Conservation (phyloP, 2,329 filamentous ascomycete species). For the Phaeomoniella chlamydospora region DNA sequence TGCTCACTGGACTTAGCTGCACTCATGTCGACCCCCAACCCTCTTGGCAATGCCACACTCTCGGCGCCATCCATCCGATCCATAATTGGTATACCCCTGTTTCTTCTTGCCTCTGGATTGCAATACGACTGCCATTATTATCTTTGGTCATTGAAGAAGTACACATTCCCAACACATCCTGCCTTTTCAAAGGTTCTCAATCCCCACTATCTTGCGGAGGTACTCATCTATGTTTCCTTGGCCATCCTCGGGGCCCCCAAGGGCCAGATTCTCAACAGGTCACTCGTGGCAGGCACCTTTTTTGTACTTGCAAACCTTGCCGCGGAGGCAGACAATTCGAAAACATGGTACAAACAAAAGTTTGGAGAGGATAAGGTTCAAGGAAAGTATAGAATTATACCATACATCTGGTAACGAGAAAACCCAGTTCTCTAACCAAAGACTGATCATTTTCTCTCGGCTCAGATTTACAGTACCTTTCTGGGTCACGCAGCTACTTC, state of each 20-base stretch:
- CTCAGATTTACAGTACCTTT: too few species aligned
- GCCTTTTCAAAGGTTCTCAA: slow-evolving; percentile 62
- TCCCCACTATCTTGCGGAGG: slow-evolving; percentile 87
- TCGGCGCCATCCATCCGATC: slow-evolving; percentile 31
- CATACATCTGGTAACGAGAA: slow-evolving; percentile 41
- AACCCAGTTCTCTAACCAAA: too few species aligned
- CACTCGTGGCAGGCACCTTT: slow-evolving; percentile 51
- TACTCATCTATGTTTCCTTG: slow-evolving; percentile 67
- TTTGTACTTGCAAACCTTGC: slow-evolving; percentile 73
- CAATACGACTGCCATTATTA: slow-evolving; percentile 64
- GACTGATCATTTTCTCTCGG: too few species aligned
- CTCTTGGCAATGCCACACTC: neutral
- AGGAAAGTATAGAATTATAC: slow-evolving; percentile 62
- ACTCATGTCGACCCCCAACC: slow-evolving; percentile 1
- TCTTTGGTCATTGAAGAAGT: slow-evolving; percentile 60
- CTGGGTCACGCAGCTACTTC: too few species aligned
- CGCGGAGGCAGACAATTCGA: slow-evolving; percentile 64
- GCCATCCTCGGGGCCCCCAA: slow-evolving; percentile 58
- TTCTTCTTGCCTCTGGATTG: slow-evolving; percentile 53
- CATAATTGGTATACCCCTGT: slow-evolving; percentile 44
- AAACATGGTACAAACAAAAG: slow-evolving; percentile 61
- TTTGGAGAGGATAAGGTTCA: slow-evolving; percentile 55
- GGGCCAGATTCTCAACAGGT: slow-evolving; percentile 53
- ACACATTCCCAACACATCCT: slow-evolving; percentile 62
- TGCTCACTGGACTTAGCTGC: slow-evolving; percentile 3